These are phyloP conservation scores for Nannizziopsis barbatae DNA, from an alignment of 2,329 filamentous ascomycete genomes.

Conservation along the genomic window DNA sequence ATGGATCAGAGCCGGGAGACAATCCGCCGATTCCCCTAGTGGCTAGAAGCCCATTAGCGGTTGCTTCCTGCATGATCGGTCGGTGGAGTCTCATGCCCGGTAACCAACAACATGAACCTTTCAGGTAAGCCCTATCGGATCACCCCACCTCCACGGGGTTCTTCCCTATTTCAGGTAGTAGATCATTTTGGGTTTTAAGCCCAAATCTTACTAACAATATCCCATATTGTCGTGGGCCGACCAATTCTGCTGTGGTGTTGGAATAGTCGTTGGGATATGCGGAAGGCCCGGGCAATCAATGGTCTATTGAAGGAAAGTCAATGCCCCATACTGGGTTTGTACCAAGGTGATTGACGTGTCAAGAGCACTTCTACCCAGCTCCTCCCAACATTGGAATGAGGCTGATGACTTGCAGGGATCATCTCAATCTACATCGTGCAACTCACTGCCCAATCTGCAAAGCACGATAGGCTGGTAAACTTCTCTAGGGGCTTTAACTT, in stretches of 20 bases:
- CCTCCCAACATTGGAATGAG: background rate
- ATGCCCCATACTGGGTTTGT: no score
- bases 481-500: no score
- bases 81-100: slow-evolving; percentile 8
- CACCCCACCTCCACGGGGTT: background rate
- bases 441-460: no score
- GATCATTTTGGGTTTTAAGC: background rate
- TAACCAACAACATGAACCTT: slow-evolving; percentile 1
- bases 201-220: background rate
- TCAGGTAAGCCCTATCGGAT: slow-evolving; percentile 2
- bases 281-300: slow-evolving; percentile 1
- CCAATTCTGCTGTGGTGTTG: background rate
- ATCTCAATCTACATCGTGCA: no score
- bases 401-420: background rate
- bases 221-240: background rate
- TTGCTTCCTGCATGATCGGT: background rate
- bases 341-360: slow-evolving; percentile 4
- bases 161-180: background rate
- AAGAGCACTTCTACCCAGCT: background rate
- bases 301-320: background rate
- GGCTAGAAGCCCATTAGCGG: background rate
- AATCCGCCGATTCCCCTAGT: background rate
- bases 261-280: background rate
- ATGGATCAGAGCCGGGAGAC: slow-evolving; percentile 3
- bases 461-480: no score